These are phyloP conservation scores for Hyphopichia burtonii DNA, from an alignment of 1,139 yeast species.

Conservation along the genomic window DNA sequence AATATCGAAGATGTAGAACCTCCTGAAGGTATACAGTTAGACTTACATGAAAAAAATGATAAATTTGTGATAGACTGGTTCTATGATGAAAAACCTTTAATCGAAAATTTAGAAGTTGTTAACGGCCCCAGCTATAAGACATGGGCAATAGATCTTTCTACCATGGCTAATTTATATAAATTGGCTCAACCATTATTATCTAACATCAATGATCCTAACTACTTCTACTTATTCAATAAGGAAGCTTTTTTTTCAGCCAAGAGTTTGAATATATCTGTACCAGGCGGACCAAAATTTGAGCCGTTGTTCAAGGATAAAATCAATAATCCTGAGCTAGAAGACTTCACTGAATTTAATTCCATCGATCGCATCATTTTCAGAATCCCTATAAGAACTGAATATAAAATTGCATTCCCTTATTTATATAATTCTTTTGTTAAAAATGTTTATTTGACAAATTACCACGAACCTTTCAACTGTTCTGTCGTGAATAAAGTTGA, in stretches of 20 bases:
- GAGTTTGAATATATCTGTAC: conserved; percentile 80
- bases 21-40: conserved; percentile 64
- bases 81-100: conserved; percentile 73
- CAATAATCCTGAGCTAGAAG: conserved; percentile 63
- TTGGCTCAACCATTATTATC: conserved; percentile 70
- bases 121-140: conserved; percentile 76
- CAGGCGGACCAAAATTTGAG: conserved; percentile 96
- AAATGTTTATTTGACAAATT: conserved; percentile 59
- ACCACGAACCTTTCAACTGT: conserved; percentile 59
- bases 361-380: conserved; percentile 85
- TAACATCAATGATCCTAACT: conserved; percentile 55
- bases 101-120: conserved; percentile 51
- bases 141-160: conserved; percentile 66
- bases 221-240: conserved; percentile 69
- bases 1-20: conserved; percentile 74
- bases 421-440: conserved; percentile 79
- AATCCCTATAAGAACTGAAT: conserved; percentile 74
- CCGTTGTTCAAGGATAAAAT: conserved; percentile 68
- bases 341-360: conserved; percentile 85
- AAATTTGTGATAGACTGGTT: conserved; percentile 68
- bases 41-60: conserved; percentile 62
- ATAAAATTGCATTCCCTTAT: conserved; percentile 81
- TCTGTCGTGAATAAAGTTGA: conserved; percentile 34
- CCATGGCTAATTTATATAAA: conserved; percentile 65
- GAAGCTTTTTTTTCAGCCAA: conserved; percentile 86